Evolutionary conservation across 2,329 filamentous ascomycete species (phyloP).

Genomic region (Pseudogymnoascus sp.): DNA sequence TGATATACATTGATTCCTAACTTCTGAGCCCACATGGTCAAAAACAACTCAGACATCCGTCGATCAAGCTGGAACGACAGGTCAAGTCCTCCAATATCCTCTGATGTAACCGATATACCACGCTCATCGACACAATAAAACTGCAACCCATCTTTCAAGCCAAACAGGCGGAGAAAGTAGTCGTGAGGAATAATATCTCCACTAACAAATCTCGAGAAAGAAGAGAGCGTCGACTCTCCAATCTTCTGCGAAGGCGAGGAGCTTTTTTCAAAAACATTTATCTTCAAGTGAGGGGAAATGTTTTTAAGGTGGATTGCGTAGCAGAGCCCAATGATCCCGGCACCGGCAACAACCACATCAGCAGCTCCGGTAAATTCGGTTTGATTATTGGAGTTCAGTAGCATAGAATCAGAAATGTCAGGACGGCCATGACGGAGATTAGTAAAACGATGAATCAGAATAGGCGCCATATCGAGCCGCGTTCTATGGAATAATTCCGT

Average conservation of each 20-base stretch:
- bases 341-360: constrained; percentile 13
- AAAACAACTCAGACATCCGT: constrained; percentile 22
- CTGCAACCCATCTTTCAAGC: constrained; percentile 22
- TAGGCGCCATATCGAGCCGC: neutral
- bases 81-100: constrained; percentile 13
- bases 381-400: neutral
- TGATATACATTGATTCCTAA: constrained; percentile 22
- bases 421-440: neutral
- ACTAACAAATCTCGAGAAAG: constrained; percentile 18
- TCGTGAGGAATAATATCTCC: constrained; percentile 16
- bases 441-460: neutral
- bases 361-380: neutral
- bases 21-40: constrained; percentile 22
- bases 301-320: neutral
- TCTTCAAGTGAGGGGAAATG: neutral
- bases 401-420: neutral
- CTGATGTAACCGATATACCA: neutral
- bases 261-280: constrained; percentile 11
- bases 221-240: constrained; percentile 21
- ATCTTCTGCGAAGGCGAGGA: constrained; percentile 21
- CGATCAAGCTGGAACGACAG: constrained; percentile 22
- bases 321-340: neutral
- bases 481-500: neutral
- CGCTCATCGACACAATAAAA: constrained; percentile 20
- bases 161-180: constrained; percentile 19